These are phyloP conservation scores for Endocalyx cinctus DNA, from an alignment of 2,329 filamentous ascomycete species.

Conservation along the genomic window DNA sequence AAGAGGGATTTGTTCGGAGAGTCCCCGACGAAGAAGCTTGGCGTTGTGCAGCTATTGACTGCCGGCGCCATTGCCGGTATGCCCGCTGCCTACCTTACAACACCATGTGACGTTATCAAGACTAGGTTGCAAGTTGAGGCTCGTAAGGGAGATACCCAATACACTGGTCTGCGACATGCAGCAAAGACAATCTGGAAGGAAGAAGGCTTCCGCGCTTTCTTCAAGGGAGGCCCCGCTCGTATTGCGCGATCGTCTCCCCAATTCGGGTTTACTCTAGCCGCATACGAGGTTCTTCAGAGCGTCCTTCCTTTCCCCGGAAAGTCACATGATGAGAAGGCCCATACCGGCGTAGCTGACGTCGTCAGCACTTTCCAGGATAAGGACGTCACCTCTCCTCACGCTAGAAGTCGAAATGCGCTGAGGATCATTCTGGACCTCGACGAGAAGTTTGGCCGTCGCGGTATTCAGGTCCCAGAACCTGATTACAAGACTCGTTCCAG, in stretches of 20 bases:
- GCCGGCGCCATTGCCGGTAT: constrained; percentile 93
- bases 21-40: constrained; percentile 78
- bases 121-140: constrained; percentile 96
- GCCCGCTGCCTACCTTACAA: constrained; percentile 91
- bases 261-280: constrained; percentile 95
- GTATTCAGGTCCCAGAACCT: constrained; percentile 56
- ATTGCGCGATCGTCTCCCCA: constrained; percentile 94
- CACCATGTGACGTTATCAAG: constrained; percentile 98
- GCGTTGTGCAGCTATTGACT: constrained; percentile 83
- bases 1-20: constrained; percentile 95
- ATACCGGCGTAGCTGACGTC: constrained; percentile 59
- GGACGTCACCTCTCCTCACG: constrained; percentile 47
- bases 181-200: constrained; percentile 80
- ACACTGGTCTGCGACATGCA: constrained; percentile 82
- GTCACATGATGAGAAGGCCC: constrained; percentile 43
- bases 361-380: constrained; percentile 59
- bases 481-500: constrained; percentile 46
- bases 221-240: constrained; percentile 95
- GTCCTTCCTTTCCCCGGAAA: constrained; percentile 73
- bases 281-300: constrained; percentile 87
- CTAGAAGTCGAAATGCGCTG: constrained; percentile 76
- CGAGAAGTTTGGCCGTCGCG: constrained; percentile 87
- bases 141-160: constrained; percentile 85
- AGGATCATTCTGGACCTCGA: constrained; percentile 95
- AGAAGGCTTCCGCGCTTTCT: constrained; percentile 94